phyloP scores from a whole-genome alignment of 2,329 filamentous ascomycete genomes.

The Nigrospora sphaerica region DNA sequence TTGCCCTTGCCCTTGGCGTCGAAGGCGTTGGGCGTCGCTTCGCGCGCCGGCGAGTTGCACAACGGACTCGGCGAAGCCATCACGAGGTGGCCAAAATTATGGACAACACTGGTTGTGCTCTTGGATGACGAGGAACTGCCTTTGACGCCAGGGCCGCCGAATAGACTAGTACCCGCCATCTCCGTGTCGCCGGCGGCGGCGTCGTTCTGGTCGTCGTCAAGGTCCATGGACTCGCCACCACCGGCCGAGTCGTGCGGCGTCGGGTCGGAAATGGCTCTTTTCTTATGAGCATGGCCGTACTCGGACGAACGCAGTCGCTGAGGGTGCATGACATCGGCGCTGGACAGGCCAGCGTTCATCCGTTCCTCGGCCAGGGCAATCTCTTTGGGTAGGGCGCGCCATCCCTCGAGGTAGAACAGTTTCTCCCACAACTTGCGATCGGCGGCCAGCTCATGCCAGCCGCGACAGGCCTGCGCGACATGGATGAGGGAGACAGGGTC shows the following conservation, averaged over 20 bases:
- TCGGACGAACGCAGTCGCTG: constrained; percentile 35
- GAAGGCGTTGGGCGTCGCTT: constrained; percentile 3
- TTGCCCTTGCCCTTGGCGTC: constrained; percentile 28
- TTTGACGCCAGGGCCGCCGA: constrained; percentile 12
- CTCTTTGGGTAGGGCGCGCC: constrained; percentile 63
- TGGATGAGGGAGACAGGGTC: constrained; percentile 73
- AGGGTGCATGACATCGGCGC: constrained; percentile 29
- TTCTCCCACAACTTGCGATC: constrained; percentile 84
- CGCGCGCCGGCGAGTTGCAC: constrained; percentile 17
- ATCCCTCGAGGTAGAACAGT: constrained; percentile 79
- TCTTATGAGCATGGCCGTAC: constrained; percentile 47
- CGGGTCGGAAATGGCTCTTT: constrained; percentile 40
- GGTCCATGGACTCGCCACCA: constrained; percentile 42
- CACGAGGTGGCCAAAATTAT: constrained; percentile 22
- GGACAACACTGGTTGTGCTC: constrained; percentile 16
- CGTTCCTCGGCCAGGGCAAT: constrained; percentile 60
- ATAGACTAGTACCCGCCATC: constrained; percentile 15
- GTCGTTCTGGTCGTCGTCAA: constrained; percentile 18
- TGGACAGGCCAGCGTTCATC: constrained; percentile 37
- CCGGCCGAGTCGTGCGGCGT: constrained; percentile 30
- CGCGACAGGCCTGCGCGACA: constrained; percentile 69
- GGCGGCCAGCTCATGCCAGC: constrained; percentile 74
- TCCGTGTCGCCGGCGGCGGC: constrained; percentile 17
- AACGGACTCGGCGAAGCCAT: constrained; percentile 26
- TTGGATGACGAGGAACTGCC: constrained; percentile 18